Evolutionary conservation across 306 rosid genomes (phyloP), one percentile per base, ranked within the genome.

Genomic region (Quercus dentata): DNA sequence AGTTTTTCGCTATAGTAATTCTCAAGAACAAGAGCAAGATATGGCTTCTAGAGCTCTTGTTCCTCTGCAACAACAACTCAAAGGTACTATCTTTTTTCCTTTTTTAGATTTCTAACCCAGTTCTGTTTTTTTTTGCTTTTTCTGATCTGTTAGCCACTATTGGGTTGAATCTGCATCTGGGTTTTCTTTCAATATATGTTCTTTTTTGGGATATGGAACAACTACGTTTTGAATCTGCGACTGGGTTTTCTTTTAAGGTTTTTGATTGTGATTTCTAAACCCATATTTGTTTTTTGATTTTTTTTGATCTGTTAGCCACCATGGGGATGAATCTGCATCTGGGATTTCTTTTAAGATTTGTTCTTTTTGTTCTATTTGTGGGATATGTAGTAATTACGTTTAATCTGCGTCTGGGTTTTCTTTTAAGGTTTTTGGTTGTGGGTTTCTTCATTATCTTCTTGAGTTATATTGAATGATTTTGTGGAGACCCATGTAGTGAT

Each of bases 1-100:
- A 61, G 92, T 94, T 85, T 88, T 94, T 3, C 77, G 91, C 0
- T 58, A 69, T 13, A 76, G 64, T 13, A 76, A 23, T 61, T 55
- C 76, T 76, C 88, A 89, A 82, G 89, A 85, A 65, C 33, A 56
- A 51, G 82, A 80, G 3, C 15, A 79, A 31, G 63, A 67, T 3
- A 94, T 92, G 98, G 91, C 88, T 71, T 77, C 93, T 4, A 86
- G 82, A 85, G 87, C 85, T 68, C 70, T 57, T 76, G 73, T 75
- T 79, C 86, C 85, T 18, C 80, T 35, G 3, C 89, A 83, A 65
- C 54, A 49, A 3, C 54, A 67, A 15, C 81, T 74, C 27, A 80
- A 73, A 79, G 87, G 87, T 83, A 85, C 68, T 72, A 69, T 65
- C 13, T 4, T 3, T 31, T 1, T 28, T 18, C 4, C 55, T 31